Percentiles rank a stretch among this genome's conserved stretches.
phyloP scores from a whole-genome alignment of 306 rosid species.

The Prunus dulcis region DNA sequence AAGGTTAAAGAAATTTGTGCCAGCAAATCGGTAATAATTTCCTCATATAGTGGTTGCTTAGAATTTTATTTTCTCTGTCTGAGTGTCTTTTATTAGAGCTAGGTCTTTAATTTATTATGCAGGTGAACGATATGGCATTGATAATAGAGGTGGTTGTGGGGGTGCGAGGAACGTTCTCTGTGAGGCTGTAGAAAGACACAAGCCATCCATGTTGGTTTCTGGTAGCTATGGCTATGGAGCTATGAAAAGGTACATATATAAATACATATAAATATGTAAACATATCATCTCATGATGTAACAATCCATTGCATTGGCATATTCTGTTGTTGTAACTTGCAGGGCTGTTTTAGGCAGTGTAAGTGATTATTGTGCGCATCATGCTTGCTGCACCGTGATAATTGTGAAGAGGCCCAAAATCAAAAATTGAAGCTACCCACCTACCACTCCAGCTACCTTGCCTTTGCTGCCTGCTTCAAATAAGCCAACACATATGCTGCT shows the following conservation, averaged over 20 bases:
- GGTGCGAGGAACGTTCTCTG: conserved; percentile 40
- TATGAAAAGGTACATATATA: conserved; percentile 49
- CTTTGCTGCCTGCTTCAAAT: background rate
- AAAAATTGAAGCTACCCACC: conserved; percentile 1
- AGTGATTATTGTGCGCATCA: conserved; percentile 84
- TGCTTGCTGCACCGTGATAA: conserved; percentile 73
- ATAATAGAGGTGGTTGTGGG: conserved; percentile 34
- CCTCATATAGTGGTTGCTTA: background rate
- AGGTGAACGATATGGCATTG: conserved; percentile 29
- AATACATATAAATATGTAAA: no score
- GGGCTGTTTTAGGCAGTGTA: conserved; percentile 75
- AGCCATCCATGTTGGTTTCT: conserved; percentile 36
- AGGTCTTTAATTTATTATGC: background rate
- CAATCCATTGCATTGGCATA: no score
- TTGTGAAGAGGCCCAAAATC: conserved; percentile 76
- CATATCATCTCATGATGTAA: background rate
- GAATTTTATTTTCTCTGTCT: no score
- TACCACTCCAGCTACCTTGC: no score
- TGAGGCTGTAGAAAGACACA: conserved; percentile 34
- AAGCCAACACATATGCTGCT: background rate
- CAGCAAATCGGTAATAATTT: conserved; percentile 37
- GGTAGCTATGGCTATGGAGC: conserved; percentile 57
- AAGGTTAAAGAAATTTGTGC: conserved; percentile 45
- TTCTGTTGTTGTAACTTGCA: conserved; percentile 19
- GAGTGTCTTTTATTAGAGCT: no score